Percentiles rank a stretch among this genome's conserved stretches.
phyloP scores from a whole-genome alignment of 31 red algal species.

The Asparagopsis taxiformis region DNA sequence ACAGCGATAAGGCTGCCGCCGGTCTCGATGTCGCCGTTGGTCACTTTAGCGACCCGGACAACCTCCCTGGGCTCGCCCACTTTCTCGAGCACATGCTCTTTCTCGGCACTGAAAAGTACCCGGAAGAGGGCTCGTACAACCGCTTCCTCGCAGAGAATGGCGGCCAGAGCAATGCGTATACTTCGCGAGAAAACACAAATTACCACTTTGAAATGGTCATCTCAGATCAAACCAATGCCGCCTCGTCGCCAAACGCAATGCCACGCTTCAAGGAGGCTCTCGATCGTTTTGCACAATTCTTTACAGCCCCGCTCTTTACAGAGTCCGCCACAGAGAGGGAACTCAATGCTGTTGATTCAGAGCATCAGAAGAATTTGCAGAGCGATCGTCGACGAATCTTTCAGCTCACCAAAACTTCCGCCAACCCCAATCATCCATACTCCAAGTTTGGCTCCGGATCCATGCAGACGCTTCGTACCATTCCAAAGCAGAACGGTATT shows the following conservation, averaged over 20 bases:
- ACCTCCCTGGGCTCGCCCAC: conserved; percentile 89
- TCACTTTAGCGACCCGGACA: conserved; percentile 71
- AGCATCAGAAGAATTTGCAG: conserved; percentile 94
- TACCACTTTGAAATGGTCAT: conserved; percentile 78
- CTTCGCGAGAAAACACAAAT: conserved; percentile 83
- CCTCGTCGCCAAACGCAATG: conserved; percentile 2
- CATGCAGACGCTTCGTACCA: conserved; percentile 70
- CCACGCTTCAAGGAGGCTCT: conserved; percentile 79
- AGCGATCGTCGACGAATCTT: conserved; percentile 74
- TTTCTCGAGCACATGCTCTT: conserved; percentile 98
- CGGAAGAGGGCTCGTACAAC: conserved; percentile 87
- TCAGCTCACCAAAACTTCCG: conserved; percentile 54
- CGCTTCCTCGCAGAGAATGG: conserved; percentile 81
- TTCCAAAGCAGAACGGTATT: conserved; percentile 32
- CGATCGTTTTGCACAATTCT: conserved; percentile 97
- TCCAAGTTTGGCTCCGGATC: conserved; percentile 92
- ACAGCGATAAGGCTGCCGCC: conserved; percentile 87
- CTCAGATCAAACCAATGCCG: conserved; percentile 3
- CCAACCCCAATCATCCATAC: conserved; percentile 74
- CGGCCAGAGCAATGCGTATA: conserved; percentile 92
- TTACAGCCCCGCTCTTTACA: conserved; percentile 89
- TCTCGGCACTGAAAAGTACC: conserved; percentile 97
- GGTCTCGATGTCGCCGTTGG: conserved; percentile 86
- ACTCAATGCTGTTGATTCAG: conserved; percentile 90
- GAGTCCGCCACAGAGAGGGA: conserved; percentile 82